Evolutionary conservation across 129 eudicot genomes (phyloP).

Genomic region (Saposhnikovia divaricata): DNA sequence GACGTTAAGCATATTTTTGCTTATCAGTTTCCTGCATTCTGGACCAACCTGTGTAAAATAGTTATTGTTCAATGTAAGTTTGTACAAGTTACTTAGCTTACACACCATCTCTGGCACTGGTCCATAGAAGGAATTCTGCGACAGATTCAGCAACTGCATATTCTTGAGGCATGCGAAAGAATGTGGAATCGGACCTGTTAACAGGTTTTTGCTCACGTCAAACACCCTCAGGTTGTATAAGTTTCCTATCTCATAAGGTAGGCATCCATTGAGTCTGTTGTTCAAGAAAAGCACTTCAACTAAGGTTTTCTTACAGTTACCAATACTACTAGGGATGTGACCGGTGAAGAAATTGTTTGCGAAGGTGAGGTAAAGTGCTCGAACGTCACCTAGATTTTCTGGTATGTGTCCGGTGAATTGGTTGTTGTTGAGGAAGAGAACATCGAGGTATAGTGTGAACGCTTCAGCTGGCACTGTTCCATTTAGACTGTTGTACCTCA

Average conservation of each 20-base stretch:
- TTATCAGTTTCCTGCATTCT: slow-evolving; percentile 29
- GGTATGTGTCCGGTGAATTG: slow-evolving; percentile 21
- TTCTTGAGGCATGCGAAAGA: slow-evolving; percentile 30
- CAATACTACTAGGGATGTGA: slow-evolving; percentile 30
- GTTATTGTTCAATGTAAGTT: slow-evolving; percentile 17
- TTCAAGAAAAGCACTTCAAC: slow-evolving; percentile 26
- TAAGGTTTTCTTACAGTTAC: slow-evolving; percentile 4
- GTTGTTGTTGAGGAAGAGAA: slow-evolving; percentile 36
- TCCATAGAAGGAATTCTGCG: slow-evolving; percentile 24
- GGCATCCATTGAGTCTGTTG: slow-evolving; percentile 29
- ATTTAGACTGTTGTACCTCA: slow-evolving; percentile 23
- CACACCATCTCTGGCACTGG: slow-evolving; percentile 35
- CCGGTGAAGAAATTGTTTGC: slow-evolving; percentile 32
- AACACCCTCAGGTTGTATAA: slow-evolving; percentile 16
- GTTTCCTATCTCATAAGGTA: slow-evolving; percentile 31
- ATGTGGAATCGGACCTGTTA: slow-evolving; percentile 35
- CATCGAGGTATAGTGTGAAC: slow-evolving; percentile 28
- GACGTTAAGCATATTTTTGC: slow-evolving; percentile 12
- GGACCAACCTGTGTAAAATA: slow-evolving; percentile 37
- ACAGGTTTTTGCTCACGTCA: slow-evolving; percentile 23
- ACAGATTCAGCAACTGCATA: slow-evolving; percentile 17
- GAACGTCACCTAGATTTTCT: slow-evolving; percentile 10
- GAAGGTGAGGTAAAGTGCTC: slow-evolving; percentile 27
- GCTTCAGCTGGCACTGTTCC: slow-evolving; percentile 20
- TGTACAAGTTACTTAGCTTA: slow-evolving; percentile 2